Evolutionary conservation across 2,329 filamentous ascomycete species (phyloP).

Genomic region (Chalara sp.): DNA sequence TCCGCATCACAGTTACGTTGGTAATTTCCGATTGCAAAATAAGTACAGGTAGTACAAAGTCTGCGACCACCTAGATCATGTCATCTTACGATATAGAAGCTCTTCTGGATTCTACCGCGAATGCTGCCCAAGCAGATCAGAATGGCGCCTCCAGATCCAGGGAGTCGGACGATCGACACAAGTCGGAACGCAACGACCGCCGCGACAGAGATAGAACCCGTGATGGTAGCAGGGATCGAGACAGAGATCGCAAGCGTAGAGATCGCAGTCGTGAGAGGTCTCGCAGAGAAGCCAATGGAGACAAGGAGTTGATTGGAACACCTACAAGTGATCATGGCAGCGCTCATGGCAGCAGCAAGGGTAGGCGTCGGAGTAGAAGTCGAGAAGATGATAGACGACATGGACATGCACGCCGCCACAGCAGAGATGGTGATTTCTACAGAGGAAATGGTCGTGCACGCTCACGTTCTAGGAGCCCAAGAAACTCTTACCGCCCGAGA

Average conservation of each 20-base stretch:
- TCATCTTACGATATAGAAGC: conserved; percentile 79
- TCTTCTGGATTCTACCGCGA: conserved; percentile 78
- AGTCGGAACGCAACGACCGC: conserved; percentile 43
- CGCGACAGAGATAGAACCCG: conserved; percentile 50
- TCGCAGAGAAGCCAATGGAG: conserved; percentile 36
- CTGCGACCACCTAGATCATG: conserved; percentile 37
- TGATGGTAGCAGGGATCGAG: conserved; percentile 46
- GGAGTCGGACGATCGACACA: conserved; percentile 51
- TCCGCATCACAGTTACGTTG: not conserved
- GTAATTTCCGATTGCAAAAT: not conserved
- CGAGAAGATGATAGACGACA: conserved; percentile 65
- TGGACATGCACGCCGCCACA: conserved; percentile 58
- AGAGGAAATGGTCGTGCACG: conserved; percentile 56
- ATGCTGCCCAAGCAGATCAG: conserved; percentile 42
- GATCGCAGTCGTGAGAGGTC: conserved; percentile 49
- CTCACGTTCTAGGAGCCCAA: conserved; percentile 66
- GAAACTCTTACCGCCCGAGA: conserved; percentile 42
- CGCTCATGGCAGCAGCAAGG: conserved; percentile 63
- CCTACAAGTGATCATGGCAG: conserved; percentile 70
- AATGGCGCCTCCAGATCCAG: conserved; percentile 37
- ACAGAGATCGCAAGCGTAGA: conserved; percentile 49
- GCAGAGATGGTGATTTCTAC: conserved; percentile 65
- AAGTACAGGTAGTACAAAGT: not conserved
- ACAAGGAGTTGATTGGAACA: conserved; percentile 55
- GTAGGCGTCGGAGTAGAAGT: conserved; percentile 73